phyloP scores from a whole-genome alignment of 768 basidiomycete species.

The Termitomyces sp. region DNA sequence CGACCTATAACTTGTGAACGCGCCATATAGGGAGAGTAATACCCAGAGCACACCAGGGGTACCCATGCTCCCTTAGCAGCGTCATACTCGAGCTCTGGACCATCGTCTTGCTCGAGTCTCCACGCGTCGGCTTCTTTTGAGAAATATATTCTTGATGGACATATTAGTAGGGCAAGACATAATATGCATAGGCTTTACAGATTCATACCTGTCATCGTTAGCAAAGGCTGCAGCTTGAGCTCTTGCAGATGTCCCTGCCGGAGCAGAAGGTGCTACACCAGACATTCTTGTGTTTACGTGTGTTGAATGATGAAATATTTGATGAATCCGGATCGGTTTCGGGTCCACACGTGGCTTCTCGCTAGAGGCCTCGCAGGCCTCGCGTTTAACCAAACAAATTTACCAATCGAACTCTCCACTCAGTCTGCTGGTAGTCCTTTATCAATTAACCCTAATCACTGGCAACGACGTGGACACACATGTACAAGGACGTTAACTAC shows the following conservation, averaged over 20 bases:
- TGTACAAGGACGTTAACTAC: no score
- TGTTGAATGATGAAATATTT: no score
- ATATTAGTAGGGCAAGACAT: constrained; percentile 11
- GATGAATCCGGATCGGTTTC: no score
- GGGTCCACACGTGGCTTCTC: not conserved
- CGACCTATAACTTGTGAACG: constrained; percentile 50
- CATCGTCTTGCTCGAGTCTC: constrained; percentile 88
- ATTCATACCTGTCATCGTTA: constrained; percentile 62
- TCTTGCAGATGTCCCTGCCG: constrained; percentile 48
- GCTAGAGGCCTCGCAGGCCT: not conserved
- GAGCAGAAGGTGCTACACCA: constrained; percentile 43
- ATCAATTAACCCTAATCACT: not conserved
- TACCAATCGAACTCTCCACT: not conserved
- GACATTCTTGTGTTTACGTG: constrained; percentile 42
- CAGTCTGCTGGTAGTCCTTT: not conserved
- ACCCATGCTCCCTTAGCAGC: constrained; percentile 73
- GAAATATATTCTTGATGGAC: constrained; percentile 61
- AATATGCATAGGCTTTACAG: constrained; percentile 1
- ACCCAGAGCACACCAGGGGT: constrained; percentile 62
- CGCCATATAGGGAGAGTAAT: not conserved
- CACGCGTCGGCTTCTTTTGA: constrained; percentile 73
- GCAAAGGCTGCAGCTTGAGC: constrained; percentile 50
- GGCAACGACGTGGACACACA: not conserved
- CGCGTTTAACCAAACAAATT: not conserved
- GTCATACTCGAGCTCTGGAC: constrained; percentile 89